Conservation (phyloP, 1,284 basidiomycete genomes). For the Phaffia rhodozyma region DNA sequence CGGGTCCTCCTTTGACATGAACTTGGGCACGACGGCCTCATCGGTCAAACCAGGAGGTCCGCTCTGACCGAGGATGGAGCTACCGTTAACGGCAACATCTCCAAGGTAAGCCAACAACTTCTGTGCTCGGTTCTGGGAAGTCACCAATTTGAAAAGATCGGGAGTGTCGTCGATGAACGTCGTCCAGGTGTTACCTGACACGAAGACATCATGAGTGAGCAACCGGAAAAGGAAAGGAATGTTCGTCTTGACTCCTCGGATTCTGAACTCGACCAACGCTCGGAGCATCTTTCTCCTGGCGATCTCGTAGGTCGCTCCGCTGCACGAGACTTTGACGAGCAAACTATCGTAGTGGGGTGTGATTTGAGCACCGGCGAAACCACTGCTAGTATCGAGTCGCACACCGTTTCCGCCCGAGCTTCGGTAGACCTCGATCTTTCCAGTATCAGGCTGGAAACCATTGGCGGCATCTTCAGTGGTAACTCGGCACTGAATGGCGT, state of each 20-base stretch:
- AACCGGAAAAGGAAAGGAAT: slow-evolving; percentile 99
- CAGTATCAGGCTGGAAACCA: slow-evolving; percentile 95
- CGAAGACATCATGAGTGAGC: slow-evolving; percentile 94
- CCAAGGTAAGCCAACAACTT: slow-evolving; percentile 94
- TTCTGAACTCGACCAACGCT: slow-evolving; percentile 97
- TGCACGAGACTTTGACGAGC: slow-evolving; percentile 92
- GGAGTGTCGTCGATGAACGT: slow-evolving; percentile 99
- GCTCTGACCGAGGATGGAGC: slow-evolving; percentile 60
- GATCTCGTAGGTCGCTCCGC: slow-evolving; percentile 95
- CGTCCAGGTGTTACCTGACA: slow-evolving; percentile 95
- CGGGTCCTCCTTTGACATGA: slow-evolving; percentile 67
- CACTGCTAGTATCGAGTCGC: slow-evolving; percentile 90
- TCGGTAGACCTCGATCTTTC: slow-evolving; percentile 98
- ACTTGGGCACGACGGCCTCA: slow-evolving; percentile 72
- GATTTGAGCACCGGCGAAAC: slow-evolving; percentile 98
- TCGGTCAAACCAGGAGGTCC: slow-evolving; percentile 91
- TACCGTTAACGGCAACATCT: slow-evolving; percentile 94
- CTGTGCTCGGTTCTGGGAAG: slow-evolving; percentile 96
- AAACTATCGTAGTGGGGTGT: slow-evolving; percentile 98
- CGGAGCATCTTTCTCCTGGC: slow-evolving; percentile 98
- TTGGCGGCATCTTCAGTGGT: slow-evolving; percentile 93
- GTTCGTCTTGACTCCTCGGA: slow-evolving; percentile 98
- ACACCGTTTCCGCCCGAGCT: slow-evolving; percentile 98
- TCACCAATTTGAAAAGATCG: slow-evolving; percentile 95
- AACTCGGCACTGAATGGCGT: slow-evolving; percentile 96